Evolutionary conservation across 306 rosid species (phyloP), one percentile per base, ranked within the genome.

Genomic region (Vigna angularis): DNA sequence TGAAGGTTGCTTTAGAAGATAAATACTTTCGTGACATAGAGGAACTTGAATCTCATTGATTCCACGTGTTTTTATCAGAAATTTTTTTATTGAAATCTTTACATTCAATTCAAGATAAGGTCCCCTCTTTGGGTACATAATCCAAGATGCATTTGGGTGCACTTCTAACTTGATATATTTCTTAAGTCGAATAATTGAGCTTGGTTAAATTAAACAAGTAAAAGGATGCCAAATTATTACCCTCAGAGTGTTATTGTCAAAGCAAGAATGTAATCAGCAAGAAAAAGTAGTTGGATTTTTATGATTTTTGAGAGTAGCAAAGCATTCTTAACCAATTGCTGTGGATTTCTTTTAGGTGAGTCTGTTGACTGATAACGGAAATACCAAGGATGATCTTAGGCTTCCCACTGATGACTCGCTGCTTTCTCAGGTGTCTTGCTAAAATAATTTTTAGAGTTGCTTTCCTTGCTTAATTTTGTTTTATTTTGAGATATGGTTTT

Each of bases 311-410:
- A 22, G 48, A 16, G 66, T 63, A 50, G 52, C 58, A 9, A 36
- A 62, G 24, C 49, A 58, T 73, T 18, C 75, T 66, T 76, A 66
- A 82, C 75, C 40, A 66, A 64, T 28, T 44, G 66, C 70, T 2
- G 67, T 55, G 17, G 26, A 40, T 36, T 53, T 51, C 59, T 56
- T 82, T 78, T 77, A 91, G 92, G 97, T 85, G 87, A 88, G 91
- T 82, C 90, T 91, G 51, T 65, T 86, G 70, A 88, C 92, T 82
- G 91, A 91, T 1, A 88, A 81, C 55, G 97, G 97, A 83, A 88
- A 85, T 85, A 91, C 92, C 70, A 88, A 88, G 88, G 97, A 91
- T 84, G 97, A 89, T 66, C 82, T 91, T 85, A 88, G 73, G 87
- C 94, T 91, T 85, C 94, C 94, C 51, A 89, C 92, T 28, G 94